A percentile compares a stretch with the other conserved stretches of the same genome.
Evolutionary conservation across 805 yeast species (phyloP).

Genomic region (Pichia exigua): DNA sequence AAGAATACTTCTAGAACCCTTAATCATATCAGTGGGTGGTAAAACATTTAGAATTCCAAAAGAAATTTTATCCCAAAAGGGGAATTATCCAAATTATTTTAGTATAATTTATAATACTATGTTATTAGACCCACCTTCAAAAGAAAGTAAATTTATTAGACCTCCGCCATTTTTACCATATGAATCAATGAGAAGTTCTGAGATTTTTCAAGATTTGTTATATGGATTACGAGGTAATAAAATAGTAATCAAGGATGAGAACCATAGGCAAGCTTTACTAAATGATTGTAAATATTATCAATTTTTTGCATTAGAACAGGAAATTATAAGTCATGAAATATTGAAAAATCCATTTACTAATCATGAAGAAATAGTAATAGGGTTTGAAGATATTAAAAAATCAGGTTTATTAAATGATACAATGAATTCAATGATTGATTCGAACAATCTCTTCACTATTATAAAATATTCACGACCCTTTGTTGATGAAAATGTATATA

Average conservation of each 20-base stretch:
- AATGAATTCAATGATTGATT: slow-evolving; percentile 1
- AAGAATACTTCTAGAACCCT: slow-evolving; percentile 43
- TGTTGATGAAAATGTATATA: slow-evolving; percentile 27
- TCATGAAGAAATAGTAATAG: slow-evolving; percentile 50
- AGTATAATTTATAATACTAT: slow-evolving; percentile 50
- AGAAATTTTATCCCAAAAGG: slow-evolving; percentile 45
- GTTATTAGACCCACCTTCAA: slow-evolving; percentile 36
- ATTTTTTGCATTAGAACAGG: slow-evolving; percentile 67
- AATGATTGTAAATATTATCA: slow-evolving; percentile 74
- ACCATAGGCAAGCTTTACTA: slow-evolving; percentile 49
- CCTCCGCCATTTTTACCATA: slow-evolving; percentile 73
- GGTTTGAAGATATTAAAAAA: slow-evolving; percentile 37
- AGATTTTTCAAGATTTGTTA: slow-evolving; percentile 47
- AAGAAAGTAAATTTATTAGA: slow-evolving; percentile 40
- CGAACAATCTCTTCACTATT: slow-evolving; percentile 12
- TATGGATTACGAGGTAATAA: slow-evolving; percentile 48
- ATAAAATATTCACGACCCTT: slow-evolving; percentile 40
- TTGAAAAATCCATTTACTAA: slow-evolving; percentile 42
- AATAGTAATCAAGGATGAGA: slow-evolving; percentile 39
- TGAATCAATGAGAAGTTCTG: slow-evolving; percentile 43
- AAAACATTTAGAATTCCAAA: slow-evolving; percentile 52
- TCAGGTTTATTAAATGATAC: slow-evolving; percentile 26
- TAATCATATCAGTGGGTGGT: slow-evolving; percentile 53
- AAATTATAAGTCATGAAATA: slow-evolving; percentile 46
- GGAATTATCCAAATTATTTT: slow-evolving; percentile 75